Evolutionary conservation across 1,139 yeast genomes (phyloP).

Genomic region (Kodamaea alishanica): DNA sequence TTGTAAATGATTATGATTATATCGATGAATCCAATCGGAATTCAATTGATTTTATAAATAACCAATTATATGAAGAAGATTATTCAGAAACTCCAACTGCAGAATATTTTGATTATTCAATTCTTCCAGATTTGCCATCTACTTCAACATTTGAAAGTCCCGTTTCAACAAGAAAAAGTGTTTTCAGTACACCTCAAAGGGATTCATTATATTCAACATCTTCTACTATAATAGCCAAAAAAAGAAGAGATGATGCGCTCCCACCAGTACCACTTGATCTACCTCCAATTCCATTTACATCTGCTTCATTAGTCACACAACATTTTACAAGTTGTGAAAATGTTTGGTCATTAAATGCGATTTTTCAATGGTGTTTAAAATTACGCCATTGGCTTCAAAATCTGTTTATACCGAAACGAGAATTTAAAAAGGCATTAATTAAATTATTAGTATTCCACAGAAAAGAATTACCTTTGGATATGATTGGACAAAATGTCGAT

Average conservation of each 20-base stretch:
- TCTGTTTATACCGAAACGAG: constrained; percentile 46
- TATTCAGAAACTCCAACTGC: constrained; percentile 27
- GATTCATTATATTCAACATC: constrained; percentile 9
- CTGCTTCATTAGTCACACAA: constrained; percentile 45
- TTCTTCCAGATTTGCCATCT: constrained; percentile 40
- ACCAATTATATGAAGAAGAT: constrained; percentile 10
- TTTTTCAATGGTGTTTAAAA: constrained; percentile 50
- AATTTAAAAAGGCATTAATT: constrained; percentile 49
- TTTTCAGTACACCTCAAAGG: constrained; percentile 5
- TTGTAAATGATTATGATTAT: constrained; percentile 7
- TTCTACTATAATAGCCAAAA: constrained; percentile 7
- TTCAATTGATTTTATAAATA: constrained; percentile 6
- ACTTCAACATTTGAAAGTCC: constrained; percentile 9
- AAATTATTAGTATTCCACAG: constrained; percentile 50
- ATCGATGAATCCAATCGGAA: constrained; percentile 9
- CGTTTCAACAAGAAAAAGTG: constrained; percentile 3
- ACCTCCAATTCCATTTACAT: constrained; percentile 56
- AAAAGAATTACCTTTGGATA: constrained; percentile 50
- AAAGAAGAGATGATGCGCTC: constrained; percentile 22
- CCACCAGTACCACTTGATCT: constrained; percentile 54
- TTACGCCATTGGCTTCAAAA: constrained; percentile 52
- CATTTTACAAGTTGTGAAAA: constrained; percentile 41
- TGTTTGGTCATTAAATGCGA: constrained; percentile 38
- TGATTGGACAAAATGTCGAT: constrained; percentile 55
- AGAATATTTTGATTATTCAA: constrained; percentile 37